Evolutionary conservation across 345 rosid species (phyloP), one percentile per base, ranked within the genome.

Genomic region (Salix dunnii): DNA sequence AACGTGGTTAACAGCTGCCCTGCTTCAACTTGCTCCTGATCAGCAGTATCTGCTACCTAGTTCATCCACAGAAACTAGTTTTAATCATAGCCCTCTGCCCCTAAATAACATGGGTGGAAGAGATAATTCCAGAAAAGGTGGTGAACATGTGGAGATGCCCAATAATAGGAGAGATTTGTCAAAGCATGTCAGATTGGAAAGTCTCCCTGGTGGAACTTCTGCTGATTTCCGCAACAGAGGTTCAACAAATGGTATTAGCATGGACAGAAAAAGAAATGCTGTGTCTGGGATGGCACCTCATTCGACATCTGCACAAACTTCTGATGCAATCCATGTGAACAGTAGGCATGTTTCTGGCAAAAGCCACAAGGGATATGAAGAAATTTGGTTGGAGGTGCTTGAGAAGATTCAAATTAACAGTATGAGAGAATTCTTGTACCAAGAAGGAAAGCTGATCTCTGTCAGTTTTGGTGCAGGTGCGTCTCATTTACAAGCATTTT

Each of bases 21-120:
- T 96, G 85, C 96, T 96, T 72, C 99, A 94, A 68, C 97, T 96
- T 77, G 99, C 98, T 83, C 99, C 98, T 46, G 99, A 96, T 84
- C 97, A 90, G 75, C 98, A 89, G 74, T 91, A 94, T 78, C 73
- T 89, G 80, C 76, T 90, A 36, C 91, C 91, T 51, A 82, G 76
- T 79, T 89, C 90, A 27, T 89, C 98, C 20, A 82, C 90, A 33
- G 93, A 87, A 73, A 78, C 88, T 61, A 90, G 97, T 85, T 86
- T 89, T 58, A 86, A 83, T 78, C 90, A 83, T 63, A 90, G 90
- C 77, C 90, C 93, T 38, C 72, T 76, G 53, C 76, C 79, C 60
- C 58, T 20, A 33, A 77, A 83, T 69, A 71, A 80, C 76, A 33
- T 40, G 10, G 80, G 78, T 38, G 87, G 88, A 74, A 88, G 90